Percentiles rank a stretch among this genome's conserved stretches.
phyloP scores from a whole-genome alignment of 768 basidiomycete genomes.

The Pulveroboletus sp. region DNA sequence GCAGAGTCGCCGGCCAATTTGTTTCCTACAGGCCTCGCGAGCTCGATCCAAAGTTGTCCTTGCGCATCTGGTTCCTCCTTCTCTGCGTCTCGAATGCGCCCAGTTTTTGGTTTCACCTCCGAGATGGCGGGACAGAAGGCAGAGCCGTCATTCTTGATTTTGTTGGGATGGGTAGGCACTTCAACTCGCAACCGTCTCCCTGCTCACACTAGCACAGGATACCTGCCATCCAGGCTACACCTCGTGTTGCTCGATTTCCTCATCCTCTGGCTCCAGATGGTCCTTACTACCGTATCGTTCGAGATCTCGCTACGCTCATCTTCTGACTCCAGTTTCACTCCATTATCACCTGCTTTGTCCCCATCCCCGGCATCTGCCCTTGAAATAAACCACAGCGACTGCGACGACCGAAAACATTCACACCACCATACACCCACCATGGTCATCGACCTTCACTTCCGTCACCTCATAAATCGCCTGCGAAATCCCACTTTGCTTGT shows the following conservation, averaged over 20 bases:
- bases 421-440: constrained; percentile 35
- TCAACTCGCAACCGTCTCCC: neutral
- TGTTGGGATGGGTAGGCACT: constrained; percentile 63
- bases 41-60: constrained; percentile 55
- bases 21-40: constrained; percentile 66
- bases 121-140: constrained; percentile 48
- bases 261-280: constrained; percentile 61
- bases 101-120: constrained; percentile 58
- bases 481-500: constrained; percentile 46
- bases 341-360: constrained; percentile 22
- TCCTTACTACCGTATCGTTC: constrained; percentile 65
- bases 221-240: constrained; percentile 59
- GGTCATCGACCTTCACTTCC: constrained; percentile 60
- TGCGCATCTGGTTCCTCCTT: constrained; percentile 63
- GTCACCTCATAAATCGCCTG: constrained; percentile 51
- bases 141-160: constrained; percentile 70
- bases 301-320: constrained; percentile 45
- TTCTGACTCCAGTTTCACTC: constrained; percentile 36
- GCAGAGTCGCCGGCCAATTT: constrained; percentile 55
- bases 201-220: constrained; percentile 35
- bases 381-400: constrained; percentile 18
- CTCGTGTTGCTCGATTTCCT: constrained; percentile 62
- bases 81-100: constrained; percentile 55
- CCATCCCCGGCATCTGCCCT: constrained; percentile 22
- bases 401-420: constrained; percentile 17